Evolutionary conservation across 176 grass and related monocot genomes (phyloP).

Genomic region (Lolium rigidum): DNA sequence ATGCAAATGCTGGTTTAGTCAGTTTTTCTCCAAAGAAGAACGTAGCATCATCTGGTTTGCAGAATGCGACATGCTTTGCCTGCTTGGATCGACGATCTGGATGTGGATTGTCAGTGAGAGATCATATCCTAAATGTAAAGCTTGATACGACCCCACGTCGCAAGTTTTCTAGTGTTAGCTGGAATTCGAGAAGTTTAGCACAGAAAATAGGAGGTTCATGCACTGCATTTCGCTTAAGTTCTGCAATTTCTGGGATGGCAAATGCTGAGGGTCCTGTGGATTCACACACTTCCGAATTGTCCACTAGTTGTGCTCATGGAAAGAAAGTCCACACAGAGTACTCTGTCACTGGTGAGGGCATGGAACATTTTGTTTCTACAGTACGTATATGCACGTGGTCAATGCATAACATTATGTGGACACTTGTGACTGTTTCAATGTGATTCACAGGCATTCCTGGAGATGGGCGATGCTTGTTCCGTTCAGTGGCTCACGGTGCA

Average conservation of each 20-base stretch:
- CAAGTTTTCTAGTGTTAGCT: constrained; percentile 43
- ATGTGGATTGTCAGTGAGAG: constrained; percentile 26
- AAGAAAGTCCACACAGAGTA: constrained; percentile 75
- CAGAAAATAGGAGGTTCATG: constrained; percentile 50
- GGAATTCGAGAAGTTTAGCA: constrained; percentile 41
- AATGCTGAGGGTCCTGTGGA: constrained; percentile 55
- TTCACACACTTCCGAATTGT: constrained; percentile 31
- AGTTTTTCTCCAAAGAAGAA: constrained; percentile 39
- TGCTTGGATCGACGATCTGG: constrained; percentile 40
- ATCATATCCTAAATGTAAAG: constrained; percentile 50
- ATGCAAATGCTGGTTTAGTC: constrained; percentile 13
- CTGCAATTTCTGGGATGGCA: constrained; percentile 55
- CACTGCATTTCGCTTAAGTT: constrained; percentile 48
- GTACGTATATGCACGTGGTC: neutral
- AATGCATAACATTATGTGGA: neutral
- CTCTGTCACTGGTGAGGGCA: constrained; percentile 65
- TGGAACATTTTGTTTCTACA: neutral
- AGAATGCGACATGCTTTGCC: constrained; percentile 39
- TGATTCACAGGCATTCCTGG: constrained; percentile 62
- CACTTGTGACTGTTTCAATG: constrained; percentile 32
- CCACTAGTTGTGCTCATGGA: constrained; percentile 53
- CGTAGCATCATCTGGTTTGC: constrained; percentile 23
- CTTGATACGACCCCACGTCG: constrained; percentile 34
- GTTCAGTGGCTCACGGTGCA: constrained; percentile 65
- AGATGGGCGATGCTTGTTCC: constrained; percentile 79